Conservation (phyloP, 805 yeast genomes). For the Spathaspora hagerdaliae region DNA sequence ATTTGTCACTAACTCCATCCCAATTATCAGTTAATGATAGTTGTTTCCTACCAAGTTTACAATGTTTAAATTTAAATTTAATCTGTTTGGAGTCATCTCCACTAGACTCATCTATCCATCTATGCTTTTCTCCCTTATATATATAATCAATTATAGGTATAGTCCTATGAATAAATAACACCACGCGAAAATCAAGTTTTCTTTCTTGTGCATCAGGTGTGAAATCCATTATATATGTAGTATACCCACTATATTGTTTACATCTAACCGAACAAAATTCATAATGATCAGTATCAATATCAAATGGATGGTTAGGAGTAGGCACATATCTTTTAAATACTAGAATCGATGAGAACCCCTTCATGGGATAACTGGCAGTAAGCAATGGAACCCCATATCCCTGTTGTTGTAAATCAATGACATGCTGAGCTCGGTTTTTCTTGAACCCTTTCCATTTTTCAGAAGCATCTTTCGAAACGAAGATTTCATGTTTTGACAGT, state of each 20-base stretch:
- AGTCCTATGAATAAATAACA: constrained; percentile 5
- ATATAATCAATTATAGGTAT: constrained; percentile 8
- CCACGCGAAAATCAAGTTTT: constrained; percentile 1
- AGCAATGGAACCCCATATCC: constrained; percentile 8
- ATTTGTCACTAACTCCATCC: constrained; percentile 6
- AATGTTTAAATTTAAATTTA: constrained; percentile 4
- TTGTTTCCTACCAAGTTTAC: background rate
- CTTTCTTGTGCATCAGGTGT: constrained; percentile 5
- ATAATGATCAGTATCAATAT: constrained; percentile 4
- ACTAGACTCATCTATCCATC: constrained; percentile 7
- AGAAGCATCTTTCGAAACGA: constrained; percentile 5
- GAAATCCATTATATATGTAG: constrained; percentile 3
- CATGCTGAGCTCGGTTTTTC: constrained; percentile 3
- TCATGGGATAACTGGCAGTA: constrained; percentile 1
- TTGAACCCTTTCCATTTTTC: constrained; percentile 5
- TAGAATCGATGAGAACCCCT: background rate
- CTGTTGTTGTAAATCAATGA: background rate
- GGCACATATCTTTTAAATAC: constrained; percentile 3
- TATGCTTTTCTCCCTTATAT: constrained; percentile 2
- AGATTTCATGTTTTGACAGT: background rate
- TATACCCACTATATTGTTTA: constrained; percentile 1
- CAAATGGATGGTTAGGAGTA: constrained; percentile 5
- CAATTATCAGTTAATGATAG: constrained; percentile 6
- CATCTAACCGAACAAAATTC: constrained; percentile 2
- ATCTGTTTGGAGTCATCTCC: background rate